These are phyloP conservation scores for Cucurbita pepo DNA, from an alignment of 306 rosid genomes.

Conservation along the genomic window DNA sequence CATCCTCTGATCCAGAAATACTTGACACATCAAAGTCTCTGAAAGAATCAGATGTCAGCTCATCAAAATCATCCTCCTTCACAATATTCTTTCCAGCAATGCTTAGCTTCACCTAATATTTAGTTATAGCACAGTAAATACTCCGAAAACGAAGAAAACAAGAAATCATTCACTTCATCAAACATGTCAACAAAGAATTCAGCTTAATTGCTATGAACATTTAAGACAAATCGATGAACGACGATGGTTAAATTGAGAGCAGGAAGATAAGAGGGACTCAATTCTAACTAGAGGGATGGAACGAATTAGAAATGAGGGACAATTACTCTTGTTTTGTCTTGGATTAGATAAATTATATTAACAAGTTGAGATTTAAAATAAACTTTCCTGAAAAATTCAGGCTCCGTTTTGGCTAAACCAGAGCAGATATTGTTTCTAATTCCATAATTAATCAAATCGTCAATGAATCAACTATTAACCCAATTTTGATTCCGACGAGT, in stretches of 20 bases:
- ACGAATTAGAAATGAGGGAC: no score
- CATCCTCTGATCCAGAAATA: slow-evolving; percentile 92
- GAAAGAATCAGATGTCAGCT: slow-evolving; percentile 69
- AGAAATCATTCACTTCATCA: not conserved
- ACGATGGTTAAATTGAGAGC: not conserved
- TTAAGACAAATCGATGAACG: not conserved
- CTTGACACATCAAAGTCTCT: slow-evolving; percentile 78
- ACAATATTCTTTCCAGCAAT: slow-evolving; percentile 73
- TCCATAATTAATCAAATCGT: not conserved
- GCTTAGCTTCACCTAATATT: slow-evolving; percentile 67
- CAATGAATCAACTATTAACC: not conserved
- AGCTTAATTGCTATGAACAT: not conserved
- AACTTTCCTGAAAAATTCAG: no score
- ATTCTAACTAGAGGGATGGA: no score
- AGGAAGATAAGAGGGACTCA: not conserved
- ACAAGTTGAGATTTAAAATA: no score
- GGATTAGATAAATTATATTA: no score
- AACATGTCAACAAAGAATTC: not conserved
- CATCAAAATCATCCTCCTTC: slow-evolving; percentile 90
- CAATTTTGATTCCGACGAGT: not conserved
- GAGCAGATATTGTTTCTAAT: not conserved
- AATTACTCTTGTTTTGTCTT: no score
- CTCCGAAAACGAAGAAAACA: not conserved
- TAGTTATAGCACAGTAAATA: slow-evolving; percentile 7
- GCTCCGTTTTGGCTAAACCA: not conserved